phyloP scores from a whole-genome alignment of 2,329 filamentous ascomycete genomes.

The Colletotrichum noveboracense region DNA sequence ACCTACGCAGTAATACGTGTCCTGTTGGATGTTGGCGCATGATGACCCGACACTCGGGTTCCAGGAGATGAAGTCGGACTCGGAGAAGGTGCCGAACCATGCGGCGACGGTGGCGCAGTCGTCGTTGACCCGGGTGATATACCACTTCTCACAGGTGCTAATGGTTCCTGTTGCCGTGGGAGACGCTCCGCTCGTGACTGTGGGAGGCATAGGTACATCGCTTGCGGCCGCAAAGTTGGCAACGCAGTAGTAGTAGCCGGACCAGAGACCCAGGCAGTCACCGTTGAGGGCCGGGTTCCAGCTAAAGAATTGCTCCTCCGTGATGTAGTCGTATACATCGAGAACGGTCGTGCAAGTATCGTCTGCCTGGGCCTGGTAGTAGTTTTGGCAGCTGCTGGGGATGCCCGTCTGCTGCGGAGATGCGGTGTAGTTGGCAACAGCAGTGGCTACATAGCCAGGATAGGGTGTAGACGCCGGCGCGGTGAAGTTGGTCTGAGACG shows the following conservation, averaged over 20 bases:
- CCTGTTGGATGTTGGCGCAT: background rate
- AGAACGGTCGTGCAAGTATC: conserved; percentile 20
- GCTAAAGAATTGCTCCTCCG: conserved; percentile 28
- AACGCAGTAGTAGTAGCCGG: conserved; percentile 26
- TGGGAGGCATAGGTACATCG: background rate
- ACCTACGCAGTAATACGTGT: background rate
- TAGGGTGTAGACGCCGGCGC: background rate
- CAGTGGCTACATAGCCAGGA: background rate
- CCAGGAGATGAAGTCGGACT: background rate
- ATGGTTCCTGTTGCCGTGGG: background rate
- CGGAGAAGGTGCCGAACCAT: background rate
- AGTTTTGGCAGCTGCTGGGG: conserved; percentile 8
- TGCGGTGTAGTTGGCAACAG: conserved; percentile 9
- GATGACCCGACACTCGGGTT: background rate
- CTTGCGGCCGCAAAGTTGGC: background rate
- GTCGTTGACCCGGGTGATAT: background rate
- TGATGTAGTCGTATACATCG: conserved; percentile 21
- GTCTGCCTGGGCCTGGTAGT: conserved; percentile 6
- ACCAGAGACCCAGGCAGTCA: conserved; percentile 29
- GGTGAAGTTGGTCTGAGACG: conserved; percentile 2
- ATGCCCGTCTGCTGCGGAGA: conserved; percentile 10
- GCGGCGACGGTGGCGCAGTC: background rate
- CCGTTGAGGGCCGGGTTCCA: conserved; percentile 29
- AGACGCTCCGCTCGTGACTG: background rate
- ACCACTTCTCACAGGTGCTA: background rate